Evolutionary conservation across 257 asterid genomes (phyloP).

Genomic region (Ehretia macrophylla): DNA sequence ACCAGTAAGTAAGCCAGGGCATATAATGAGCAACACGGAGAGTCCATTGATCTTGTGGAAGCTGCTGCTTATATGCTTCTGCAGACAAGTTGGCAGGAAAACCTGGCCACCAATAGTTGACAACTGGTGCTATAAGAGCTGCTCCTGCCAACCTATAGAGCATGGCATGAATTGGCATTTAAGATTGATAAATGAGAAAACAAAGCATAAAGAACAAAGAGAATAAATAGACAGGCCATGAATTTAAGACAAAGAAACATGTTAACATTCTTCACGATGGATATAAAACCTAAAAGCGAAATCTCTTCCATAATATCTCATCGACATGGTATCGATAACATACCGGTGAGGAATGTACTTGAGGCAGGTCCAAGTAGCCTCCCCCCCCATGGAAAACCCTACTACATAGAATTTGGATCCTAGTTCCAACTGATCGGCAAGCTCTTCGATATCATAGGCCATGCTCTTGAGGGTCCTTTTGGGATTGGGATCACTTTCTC

Average conservation of each 20-base stretch:
- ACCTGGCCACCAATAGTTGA: slow-evolving; percentile 85
- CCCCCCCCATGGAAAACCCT: slow-evolving; percentile 93
- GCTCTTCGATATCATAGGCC: slow-evolving; percentile 71
- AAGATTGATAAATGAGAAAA: slow-evolving; percentile 2
- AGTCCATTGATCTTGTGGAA: slow-evolving; percentile 70
- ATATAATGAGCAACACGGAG: slow-evolving; percentile 68
- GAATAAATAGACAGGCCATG: neutral
- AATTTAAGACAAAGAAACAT: neutral
- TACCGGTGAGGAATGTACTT: slow-evolving; percentile 94
- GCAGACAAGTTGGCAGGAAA: slow-evolving; percentile 64
- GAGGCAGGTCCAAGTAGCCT: slow-evolving; percentile 77
- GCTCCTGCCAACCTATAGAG: slow-evolving; percentile 80
- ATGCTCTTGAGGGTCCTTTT: slow-evolving; percentile 52
- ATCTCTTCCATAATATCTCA: neutral
- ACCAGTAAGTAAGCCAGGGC: slow-evolving; percentile 89
- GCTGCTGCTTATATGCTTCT: slow-evolving; percentile 42
- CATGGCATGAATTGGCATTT: slow-evolving; percentile 6
- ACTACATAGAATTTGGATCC: slow-evolving; percentile 66
- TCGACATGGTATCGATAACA: neutral
- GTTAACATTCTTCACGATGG: neutral
- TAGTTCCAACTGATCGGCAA: slow-evolving; percentile 78
- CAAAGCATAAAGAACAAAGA: neutral
- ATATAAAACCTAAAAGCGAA: neutral
- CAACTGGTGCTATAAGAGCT: slow-evolving; percentile 65
- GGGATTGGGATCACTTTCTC: slow-evolving; percentile 90